phyloP scores from a whole-genome alignment of 2,329 filamentous ascomycete species.

The Arthrobotrys megalospora region DNA sequence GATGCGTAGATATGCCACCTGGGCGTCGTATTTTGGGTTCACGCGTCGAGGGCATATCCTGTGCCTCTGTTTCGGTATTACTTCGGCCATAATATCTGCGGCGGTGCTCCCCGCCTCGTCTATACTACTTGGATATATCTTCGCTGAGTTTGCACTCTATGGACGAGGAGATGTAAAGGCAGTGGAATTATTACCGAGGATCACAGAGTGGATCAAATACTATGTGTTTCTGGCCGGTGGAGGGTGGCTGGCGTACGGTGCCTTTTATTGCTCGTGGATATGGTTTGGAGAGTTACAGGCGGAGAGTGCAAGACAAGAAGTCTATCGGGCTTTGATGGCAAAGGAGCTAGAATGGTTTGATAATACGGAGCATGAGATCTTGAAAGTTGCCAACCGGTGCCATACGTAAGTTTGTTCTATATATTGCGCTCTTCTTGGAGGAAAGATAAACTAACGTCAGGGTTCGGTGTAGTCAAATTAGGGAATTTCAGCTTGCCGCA shows the following conservation, averaged over 20 bases:
- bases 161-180: slow-evolving; percentile 72
- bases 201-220: slow-evolving; percentile 72
- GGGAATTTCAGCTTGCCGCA: slow-evolving; percentile 84
- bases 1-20: slow-evolving; percentile 56
- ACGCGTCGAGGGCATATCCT: slow-evolving; percentile 50
- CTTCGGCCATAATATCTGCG: slow-evolving; percentile 66
- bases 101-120: slow-evolving; percentile 65
- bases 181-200: slow-evolving; percentile 71
- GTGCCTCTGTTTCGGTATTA: slow-evolving; percentile 61
- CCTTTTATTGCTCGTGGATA: slow-evolving; percentile 80
- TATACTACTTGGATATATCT: slow-evolving; percentile 61
- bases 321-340: slow-evolving; percentile 79
- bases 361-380: slow-evolving; percentile 75
- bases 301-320: slow-evolving; percentile 73
- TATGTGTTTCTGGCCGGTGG: slow-evolving; percentile 74
- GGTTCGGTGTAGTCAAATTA: slow-evolving; percentile 80
- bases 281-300: slow-evolving; percentile 86
- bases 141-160: slow-evolving; percentile 76
- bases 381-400: slow-evolving; percentile 52
- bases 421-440: neutral
- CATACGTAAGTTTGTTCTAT: slow-evolving; percentile 42
- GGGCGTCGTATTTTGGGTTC: slow-evolving; percentile 63
- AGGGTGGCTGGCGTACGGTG: slow-evolving; percentile 78
- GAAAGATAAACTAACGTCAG: slow-evolving; percentile 70
- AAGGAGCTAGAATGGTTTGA: slow-evolving; percentile 90